Percentiles rank a stretch among this genome's conserved stretches.
Evolutionary conservation across 768 basidiomycete genomes (phyloP).

Genomic region (Pholiota conissans): DNA sequence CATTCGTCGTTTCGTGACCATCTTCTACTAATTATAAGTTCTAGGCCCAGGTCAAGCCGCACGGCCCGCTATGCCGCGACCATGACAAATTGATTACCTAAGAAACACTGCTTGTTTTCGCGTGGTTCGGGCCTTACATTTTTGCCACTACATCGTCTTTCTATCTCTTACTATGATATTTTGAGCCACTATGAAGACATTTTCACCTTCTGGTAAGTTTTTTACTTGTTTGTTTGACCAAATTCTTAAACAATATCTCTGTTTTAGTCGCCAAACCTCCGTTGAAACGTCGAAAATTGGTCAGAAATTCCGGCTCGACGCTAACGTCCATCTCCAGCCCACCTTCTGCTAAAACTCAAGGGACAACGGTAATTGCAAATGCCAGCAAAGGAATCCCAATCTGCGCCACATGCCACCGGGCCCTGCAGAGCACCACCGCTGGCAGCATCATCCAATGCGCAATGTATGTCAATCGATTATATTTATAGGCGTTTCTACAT

Average conservation of each 20-base stretch:
- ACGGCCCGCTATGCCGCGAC: too few relatives aligned
- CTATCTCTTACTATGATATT: neutral
- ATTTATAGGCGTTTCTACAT: neutral
- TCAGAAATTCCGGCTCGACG: slow-evolving; percentile 6
- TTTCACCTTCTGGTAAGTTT: neutral
- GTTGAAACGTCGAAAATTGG: slow-evolving; percentile 28
- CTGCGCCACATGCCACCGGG: slow-evolving; percentile 30
- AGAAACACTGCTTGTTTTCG: neutral
- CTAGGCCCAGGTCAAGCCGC: too few relatives aligned
- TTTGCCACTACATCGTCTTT: neutral
- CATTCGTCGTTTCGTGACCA: too few relatives aligned
- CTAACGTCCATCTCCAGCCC: neutral
- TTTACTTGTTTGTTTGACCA: neutral
- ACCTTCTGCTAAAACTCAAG: neutral
- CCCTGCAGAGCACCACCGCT: slow-evolving; percentile 20
- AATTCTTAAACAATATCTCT: neutral
- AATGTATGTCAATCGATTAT: slow-evolving; percentile 20
- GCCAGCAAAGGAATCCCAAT: slow-evolving; percentile 4
- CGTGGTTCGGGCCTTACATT: neutral
- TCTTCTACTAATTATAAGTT: too few relatives aligned
- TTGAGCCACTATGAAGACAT: slow-evolving; percentile 7
- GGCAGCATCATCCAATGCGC: slow-evolving; percentile 25
- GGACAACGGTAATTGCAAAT: neutral
- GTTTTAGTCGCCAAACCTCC: slow-evolving; percentile 18
- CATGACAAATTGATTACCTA: neutral